These are phyloP conservation scores for Boletus sp. DNA, from an alignment of 768 basidiomycete genomes.

Conservation along the genomic window DNA sequence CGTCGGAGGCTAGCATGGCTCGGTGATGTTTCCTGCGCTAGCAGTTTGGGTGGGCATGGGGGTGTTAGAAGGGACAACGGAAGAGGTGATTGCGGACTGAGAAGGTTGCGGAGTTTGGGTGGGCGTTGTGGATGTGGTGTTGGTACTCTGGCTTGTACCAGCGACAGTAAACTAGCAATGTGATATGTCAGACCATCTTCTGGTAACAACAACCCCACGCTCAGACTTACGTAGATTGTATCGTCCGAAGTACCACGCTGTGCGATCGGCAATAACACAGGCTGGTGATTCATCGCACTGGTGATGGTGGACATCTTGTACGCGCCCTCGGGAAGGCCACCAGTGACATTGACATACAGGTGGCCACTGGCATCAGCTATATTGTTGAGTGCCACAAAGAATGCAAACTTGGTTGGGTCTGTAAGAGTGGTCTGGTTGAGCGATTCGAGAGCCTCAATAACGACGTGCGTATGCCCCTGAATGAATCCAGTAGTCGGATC, in stretches of 20 bases:
- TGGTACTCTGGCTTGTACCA: slow-evolving; percentile 10
- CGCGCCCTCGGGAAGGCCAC: slow-evolving; percentile 52
- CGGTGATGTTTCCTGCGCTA: neutral
- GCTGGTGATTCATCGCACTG: slow-evolving; percentile 48
- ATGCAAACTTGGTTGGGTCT: slow-evolving; percentile 52
- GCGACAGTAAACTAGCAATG: slow-evolving; percentile 27
- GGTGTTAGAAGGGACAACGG: neutral
- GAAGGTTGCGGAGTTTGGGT: slow-evolving; percentile 1
- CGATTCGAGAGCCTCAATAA: slow-evolving; percentile 50
- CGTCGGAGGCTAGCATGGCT: slow-evolving; percentile 2
- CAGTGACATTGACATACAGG: slow-evolving; percentile 46
- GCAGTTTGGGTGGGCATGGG: neutral
- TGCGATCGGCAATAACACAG: slow-evolving; percentile 35
- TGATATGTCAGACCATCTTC: slow-evolving; percentile 3
- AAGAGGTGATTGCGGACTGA: neutral
- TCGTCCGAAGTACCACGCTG: slow-evolving; percentile 44
- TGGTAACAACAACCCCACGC: neutral
- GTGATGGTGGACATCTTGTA: slow-evolving; percentile 48
- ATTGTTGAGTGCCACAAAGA: slow-evolving; percentile 55
- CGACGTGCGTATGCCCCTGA: slow-evolving; percentile 62
- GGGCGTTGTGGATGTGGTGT: slow-evolving; percentile 5
- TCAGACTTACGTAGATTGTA: slow-evolving; percentile 36
- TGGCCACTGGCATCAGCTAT: slow-evolving; percentile 42
- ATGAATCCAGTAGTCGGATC: slow-evolving; percentile 46
- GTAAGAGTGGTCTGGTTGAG: slow-evolving; percentile 48